These are phyloP conservation scores for Spirogloea muscicola DNA, from an alignment of 139 green algal genomes.

Conservation along the genomic window DNA sequence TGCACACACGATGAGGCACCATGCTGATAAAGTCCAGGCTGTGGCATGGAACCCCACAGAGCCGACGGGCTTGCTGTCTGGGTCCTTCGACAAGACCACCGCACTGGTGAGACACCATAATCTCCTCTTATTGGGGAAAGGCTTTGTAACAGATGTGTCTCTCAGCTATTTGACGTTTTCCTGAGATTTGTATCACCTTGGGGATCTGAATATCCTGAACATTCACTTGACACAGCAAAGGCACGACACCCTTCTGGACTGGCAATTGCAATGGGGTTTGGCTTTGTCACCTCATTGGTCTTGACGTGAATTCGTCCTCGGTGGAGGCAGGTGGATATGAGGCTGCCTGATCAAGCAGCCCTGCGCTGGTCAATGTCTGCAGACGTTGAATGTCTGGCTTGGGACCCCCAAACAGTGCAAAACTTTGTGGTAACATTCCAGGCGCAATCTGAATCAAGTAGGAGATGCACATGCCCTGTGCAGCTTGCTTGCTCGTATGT, in stretches of 20 bases:
- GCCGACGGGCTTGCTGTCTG: conserved; percentile 77
- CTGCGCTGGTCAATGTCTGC: conserved; percentile 66
- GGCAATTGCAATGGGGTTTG: no score
- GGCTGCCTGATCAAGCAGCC: conserved; percentile 40
- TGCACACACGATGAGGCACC: conserved; percentile 79
- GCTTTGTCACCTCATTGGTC: neutral
- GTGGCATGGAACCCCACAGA: conserved; percentile 90
- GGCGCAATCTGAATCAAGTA: no score
- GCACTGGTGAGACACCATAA: conserved; percentile 77
- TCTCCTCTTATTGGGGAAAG: no score
- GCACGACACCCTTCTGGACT: no score
- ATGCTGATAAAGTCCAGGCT: conserved; percentile 90
- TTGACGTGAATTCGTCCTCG: no score
- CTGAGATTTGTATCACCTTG: no score
- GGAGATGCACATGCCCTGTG: no score
- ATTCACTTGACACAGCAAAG: no score
- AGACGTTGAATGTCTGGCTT: conserved; percentile 84
- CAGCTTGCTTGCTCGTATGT: no score
- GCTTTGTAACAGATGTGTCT: no score
- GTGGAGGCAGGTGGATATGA: conserved; percentile 60
- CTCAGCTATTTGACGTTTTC: no score
- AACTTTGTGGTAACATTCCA: conserved; percentile 88
- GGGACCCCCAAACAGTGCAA: conserved; percentile 72
- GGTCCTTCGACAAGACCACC: conserved; percentile 75
- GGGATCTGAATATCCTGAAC: no score